These are phyloP conservation scores for Phtheirospermum japonicum DNA, from an alignment of 257 asterid species.

Conservation along the genomic window DNA sequence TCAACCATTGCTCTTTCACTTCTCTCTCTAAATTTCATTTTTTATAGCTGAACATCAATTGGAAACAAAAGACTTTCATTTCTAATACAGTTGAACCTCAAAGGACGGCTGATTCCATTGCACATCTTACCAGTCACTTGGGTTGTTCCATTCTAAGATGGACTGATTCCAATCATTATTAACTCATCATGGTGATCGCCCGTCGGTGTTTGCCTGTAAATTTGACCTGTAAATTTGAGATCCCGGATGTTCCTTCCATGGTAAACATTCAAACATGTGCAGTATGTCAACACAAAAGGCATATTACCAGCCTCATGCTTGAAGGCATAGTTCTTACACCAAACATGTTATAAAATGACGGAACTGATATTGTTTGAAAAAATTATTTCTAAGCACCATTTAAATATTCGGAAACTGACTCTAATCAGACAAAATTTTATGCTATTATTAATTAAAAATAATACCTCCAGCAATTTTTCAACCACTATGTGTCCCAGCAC, in stretches of 20 bases:
- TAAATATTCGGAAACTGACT: neutral
- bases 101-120: too few species aligned
- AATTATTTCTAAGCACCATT: neutral
- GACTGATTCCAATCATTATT: constrained; percentile 67
- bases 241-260: constrained; percentile 69
- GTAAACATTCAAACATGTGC: constrained; percentile 25
- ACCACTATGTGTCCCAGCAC: constrained; percentile 93
- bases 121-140: constrained; percentile 40
- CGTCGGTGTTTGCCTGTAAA: constrained; percentile 81
- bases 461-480: constrained; percentile 86
- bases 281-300: too few species aligned
- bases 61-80: too few species aligned
- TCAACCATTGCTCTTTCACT: too few species aligned
- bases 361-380: constrained; percentile 9
- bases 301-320: too few species aligned
- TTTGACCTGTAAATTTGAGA: constrained; percentile 66
- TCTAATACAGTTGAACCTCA: too few species aligned
- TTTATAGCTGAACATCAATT: too few species aligned
- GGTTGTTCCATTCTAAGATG: constrained; percentile 52
- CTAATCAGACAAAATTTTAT: constrained; percentile 17
- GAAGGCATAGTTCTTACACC: too few species aligned
- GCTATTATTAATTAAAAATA: constrained; percentile 6
- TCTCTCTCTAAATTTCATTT: too few species aligned
- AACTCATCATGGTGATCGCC: constrained; percentile 82
- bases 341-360: too few species aligned